Conservation (phyloP, 2,329 filamentous ascomycete species). For the Atkinsonella texensis region DNA sequence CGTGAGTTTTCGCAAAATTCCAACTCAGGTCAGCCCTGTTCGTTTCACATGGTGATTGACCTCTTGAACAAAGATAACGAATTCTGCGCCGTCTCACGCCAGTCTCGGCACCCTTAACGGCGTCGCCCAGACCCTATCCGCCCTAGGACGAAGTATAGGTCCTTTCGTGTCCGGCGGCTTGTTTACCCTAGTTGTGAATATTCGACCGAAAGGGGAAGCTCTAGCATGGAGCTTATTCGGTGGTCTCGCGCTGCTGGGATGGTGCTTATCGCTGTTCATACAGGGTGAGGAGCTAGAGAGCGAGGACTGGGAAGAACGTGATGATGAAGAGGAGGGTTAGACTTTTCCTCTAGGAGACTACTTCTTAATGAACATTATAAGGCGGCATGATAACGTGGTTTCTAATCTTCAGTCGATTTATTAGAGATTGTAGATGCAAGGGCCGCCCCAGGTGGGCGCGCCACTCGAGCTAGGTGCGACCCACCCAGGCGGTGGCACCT, state of each 20-base stretch:
- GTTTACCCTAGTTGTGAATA: slow-evolving; percentile 64
- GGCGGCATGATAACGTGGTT: no score
- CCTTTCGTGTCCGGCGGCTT: slow-evolving; percentile 80
- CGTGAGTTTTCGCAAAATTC: slow-evolving; percentile 36
- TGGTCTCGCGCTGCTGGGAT: slow-evolving; percentile 69
- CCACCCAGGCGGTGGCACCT: no score
- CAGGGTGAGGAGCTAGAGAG: slow-evolving; percentile 50
- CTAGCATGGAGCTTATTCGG: slow-evolving; percentile 83
- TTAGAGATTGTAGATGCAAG: background rate
- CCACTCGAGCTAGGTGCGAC: no score
- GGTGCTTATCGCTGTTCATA: slow-evolving; percentile 68
- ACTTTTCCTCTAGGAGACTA: background rate
- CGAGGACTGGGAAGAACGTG: slow-evolving; percentile 32
- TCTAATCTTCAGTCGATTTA: no score
- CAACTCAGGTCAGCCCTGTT: background rate
- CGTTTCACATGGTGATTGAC: background rate
- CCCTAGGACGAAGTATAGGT: slow-evolving; percentile 75
- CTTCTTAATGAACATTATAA: no score
- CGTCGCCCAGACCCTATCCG: slow-evolving; percentile 84
- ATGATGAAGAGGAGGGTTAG: background rate
- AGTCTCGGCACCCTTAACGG: slow-evolving; percentile 87
- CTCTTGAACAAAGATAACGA: slow-evolving; percentile 57
- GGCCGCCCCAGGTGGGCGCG: no score
- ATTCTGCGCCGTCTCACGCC: slow-evolving; percentile 75
- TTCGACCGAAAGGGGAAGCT: slow-evolving; percentile 70